Conservation (phyloP, 2,329 filamentous ascomycete species). For the Myriosclerotinia scirpicola region DNA sequence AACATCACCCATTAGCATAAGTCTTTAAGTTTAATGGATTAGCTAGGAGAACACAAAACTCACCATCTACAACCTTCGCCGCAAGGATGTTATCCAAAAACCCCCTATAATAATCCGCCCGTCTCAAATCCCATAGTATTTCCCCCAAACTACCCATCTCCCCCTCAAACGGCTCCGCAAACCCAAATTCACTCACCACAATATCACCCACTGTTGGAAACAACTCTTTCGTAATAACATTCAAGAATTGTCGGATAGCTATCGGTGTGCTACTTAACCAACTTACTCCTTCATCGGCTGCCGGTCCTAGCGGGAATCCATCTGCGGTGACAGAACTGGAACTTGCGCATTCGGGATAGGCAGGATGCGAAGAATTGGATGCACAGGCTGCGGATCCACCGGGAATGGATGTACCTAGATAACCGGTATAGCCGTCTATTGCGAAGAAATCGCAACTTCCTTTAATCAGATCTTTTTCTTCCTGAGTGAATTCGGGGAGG, state of each 20-base stretch:
- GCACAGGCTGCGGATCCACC: slow-evolving; percentile 44
- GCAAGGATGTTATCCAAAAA: slow-evolving; percentile 67
- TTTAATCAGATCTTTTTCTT: slow-evolving; percentile 51
- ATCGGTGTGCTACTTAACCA: slow-evolving; percentile 46
- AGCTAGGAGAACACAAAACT: neutral
- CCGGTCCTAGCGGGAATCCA: slow-evolving; percentile 48
- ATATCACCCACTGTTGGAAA: slow-evolving; percentile 44
- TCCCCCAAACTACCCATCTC: slow-evolving; percentile 26
- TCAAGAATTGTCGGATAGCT: slow-evolving; percentile 46
- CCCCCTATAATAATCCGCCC: slow-evolving; percentile 72
- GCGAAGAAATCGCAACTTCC: slow-evolving; percentile 57
- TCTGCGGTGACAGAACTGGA: slow-evolving; percentile 41
- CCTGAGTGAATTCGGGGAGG: slow-evolving; percentile 47
- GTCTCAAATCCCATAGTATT: slow-evolving; percentile 76
- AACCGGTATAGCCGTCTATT: slow-evolving; percentile 57
- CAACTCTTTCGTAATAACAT: slow-evolving; percentile 43
- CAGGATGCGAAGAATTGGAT: slow-evolving; percentile 33
- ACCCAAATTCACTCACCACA: slow-evolving; percentile 37
- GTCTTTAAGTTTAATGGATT: neutral
- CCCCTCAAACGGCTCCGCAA: slow-evolving; percentile 38
- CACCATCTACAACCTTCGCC: slow-evolving; percentile 66
- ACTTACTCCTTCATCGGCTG: slow-evolving; percentile 44
- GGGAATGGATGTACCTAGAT: slow-evolving; percentile 38
- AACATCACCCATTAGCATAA: neutral
- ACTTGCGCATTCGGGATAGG: slow-evolving; percentile 38